phyloP scores from a whole-genome alignment of 192 early-diverging fungal genomes.

The Backusella tarrabulga region DNA sequence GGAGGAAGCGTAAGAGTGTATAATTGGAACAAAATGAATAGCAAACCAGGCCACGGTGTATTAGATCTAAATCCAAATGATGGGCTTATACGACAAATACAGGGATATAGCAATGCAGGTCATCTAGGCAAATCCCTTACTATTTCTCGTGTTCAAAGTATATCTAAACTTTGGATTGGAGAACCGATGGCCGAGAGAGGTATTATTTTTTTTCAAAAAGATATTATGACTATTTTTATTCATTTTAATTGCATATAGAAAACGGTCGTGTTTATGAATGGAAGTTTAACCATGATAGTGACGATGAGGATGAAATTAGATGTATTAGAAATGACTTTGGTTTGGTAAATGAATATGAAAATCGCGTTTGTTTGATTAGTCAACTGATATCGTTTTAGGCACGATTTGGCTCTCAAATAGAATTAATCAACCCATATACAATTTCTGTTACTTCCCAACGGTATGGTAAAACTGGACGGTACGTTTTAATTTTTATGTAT shows the following conservation, averaged over 20 bases:
- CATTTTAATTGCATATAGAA: slow-evolving; percentile 15
- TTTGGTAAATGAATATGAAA: background rate
- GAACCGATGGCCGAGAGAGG: slow-evolving; percentile 34
- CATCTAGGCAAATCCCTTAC: slow-evolving; percentile 26
- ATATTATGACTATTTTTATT: background rate
- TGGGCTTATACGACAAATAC: background rate
- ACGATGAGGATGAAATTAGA: background rate
- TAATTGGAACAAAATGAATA: slow-evolving; percentile 3
- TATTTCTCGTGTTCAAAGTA: slow-evolving; percentile 3
- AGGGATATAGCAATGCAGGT: slow-evolving; percentile 26
- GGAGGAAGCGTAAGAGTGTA: slow-evolving; percentile 36
- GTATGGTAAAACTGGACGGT: slow-evolving; percentile 18
- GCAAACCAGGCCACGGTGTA: background rate
- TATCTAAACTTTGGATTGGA: slow-evolving; percentile 31
- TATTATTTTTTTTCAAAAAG: background rate
- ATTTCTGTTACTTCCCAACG: slow-evolving; percentile 23
- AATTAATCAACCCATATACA: background rate
- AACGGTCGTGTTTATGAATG: slow-evolving; percentile 29
- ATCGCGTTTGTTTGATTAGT: background rate
- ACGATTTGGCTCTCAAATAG: slow-evolving; percentile 26
- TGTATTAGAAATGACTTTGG: slow-evolving; percentile 15
- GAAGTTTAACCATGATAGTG: slow-evolving; percentile 10
- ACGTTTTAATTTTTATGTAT: background rate
- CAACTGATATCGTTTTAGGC: slow-evolving; percentile 1
- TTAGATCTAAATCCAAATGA: slow-evolving; percentile 8